Evolutionary conservation across 2,329 filamentous ascomycete species (phyloP).

Genomic region (Endoconidiophora polonica): DNA sequence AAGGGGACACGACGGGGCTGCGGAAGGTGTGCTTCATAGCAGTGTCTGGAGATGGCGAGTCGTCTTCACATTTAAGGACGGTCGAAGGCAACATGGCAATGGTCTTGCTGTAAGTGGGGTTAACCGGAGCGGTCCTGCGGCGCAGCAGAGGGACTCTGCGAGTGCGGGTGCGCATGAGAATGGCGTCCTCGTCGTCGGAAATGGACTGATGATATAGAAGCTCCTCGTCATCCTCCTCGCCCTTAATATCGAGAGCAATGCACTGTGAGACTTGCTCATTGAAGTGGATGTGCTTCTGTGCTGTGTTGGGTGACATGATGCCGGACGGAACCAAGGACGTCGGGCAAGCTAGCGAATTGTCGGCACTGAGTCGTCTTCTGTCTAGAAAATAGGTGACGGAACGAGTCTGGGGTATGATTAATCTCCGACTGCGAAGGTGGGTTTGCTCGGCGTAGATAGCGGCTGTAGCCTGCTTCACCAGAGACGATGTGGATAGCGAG

Average conservation of each 20-base stretch:
- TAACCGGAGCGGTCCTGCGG: slow-evolving; percentile 19
- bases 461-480: slow-evolving; percentile 77
- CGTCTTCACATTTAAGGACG: slow-evolving; percentile 67
- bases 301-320: slow-evolving; percentile 42
- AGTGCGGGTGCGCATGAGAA: slow-evolving; percentile 51
- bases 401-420: slow-evolving; percentile 28
- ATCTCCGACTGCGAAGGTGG: slow-evolving; percentile 31
- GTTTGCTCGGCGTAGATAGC: slow-evolving; percentile 70
- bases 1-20: slow-evolving; percentile 45
- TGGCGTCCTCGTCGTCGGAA: slow-evolving; percentile 60
- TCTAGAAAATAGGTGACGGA: slow-evolving; percentile 25
- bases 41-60: slow-evolving; percentile 50
- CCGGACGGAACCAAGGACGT: slow-evolving; percentile 55
- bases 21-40: slow-evolving; percentile 45
- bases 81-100: slow-evolving; percentile 81
- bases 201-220: background rate
- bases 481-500: slow-evolving; percentile 72
- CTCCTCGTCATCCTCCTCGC: slow-evolving; percentile 45
- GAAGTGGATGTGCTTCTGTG: slow-evolving; percentile 82
- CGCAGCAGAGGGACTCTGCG: slow-evolving; percentile 39
- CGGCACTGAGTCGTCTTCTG: slow-evolving; percentile 17
- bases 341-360: background rate
- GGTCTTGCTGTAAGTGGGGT: slow-evolving; percentile 53
- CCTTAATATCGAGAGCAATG: slow-evolving; percentile 79
- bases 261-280: slow-evolving; percentile 92